Base-by-base conservation (phyloP, 2,329 filamentous ascomycete genomes). In the Tolypocladium tropicale region DNA sequence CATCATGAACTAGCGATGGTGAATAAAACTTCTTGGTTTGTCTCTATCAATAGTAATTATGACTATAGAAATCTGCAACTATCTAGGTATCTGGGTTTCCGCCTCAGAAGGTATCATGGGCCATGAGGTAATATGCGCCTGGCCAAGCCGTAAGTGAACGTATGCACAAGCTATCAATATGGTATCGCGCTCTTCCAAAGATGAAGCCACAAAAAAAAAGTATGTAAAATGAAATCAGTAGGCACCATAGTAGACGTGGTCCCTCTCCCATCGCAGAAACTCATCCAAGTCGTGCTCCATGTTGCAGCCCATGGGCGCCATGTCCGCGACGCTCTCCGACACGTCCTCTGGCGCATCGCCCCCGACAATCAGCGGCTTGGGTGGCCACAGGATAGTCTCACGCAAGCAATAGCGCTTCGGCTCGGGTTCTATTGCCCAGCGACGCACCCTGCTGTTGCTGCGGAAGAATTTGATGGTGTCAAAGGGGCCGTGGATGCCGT, bases 261-360 rank as follows among this genome's bases (percentile, higher is more conserved):
- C 75, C 4, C 77, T 69, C 65, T 82, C 80, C 80, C 81, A 84
- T 55, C 70, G 74, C 52, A 85, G 63, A 61, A 82, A 84, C 58
- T 84, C 81, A 1, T 78, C 78, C 41, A 84, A 64, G 63, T 84
- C 82, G 58, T 83, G 78, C 12, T 76, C 75, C 2, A 85, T 70
- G 59, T 85, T 85, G 63, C 78, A 84, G 0, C 80, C 80, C 81
- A 85, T 84, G 0, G 80, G 78, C 54, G 80, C 75, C 11, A 72
- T 64, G 54, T 74, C 72, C 33, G 70, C 59, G 30, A 65, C 58
- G 37, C 64, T 62, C 32, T 59, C 57, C 33, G 60, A 25, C 12
- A 52, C 48, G 23, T 52, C 50, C 9, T 39, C 53, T 9, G 48
- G 34, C 34, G 72, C 70, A 28, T 70, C 71, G 37, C 68, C 69